Base-by-base conservation (phyloP, 2,329 filamentous ascomycete genomes). In the Xylaria sp. region DNA sequence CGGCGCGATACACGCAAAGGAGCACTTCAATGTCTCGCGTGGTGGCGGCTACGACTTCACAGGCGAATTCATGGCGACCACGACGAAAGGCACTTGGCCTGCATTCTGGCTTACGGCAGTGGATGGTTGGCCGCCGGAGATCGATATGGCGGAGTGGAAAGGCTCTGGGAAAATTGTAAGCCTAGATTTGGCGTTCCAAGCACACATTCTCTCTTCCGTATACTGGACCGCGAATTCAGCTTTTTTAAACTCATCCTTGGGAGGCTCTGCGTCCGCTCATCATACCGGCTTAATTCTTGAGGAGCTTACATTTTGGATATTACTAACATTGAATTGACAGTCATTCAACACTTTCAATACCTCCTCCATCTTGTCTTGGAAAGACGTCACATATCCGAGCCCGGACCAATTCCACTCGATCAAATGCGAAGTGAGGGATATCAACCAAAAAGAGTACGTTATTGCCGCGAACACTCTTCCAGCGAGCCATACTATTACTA, bases 81-180 rank as follows among this genome's bases (percentile, higher is more conserved):
- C 80, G 1, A 75, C 76, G 0, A 77, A 80, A 67, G 82, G 85
- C 7, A 87, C 86, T 0, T 89, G 87, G 87, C 87, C 87, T 0
- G 87, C 87, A 0, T 89, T 89, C 73, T 89, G 87, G 87, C 77
- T 89, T 15, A 88, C 86, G 1, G 86, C 81, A 0, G 85, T 86
- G 0, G 75, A 85, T 54, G 81, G 82, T 0, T 89, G 87, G 87
- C 87, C 87, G 18, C 87, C 87, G 0, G 87, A 89, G 81, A 84
- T 89, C 65, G 87, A 89, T 74, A 82, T 89, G 78, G 87, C 87
- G 1, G 87, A 89, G 77, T 89, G 87, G 87, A 89, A 89, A 75
- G 87, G 87, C n/a, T 81, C 77, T 41, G 86, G 86, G 18, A 84
- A 86, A 74, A 85, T 88, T 68, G 69, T 71, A 41, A 71, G 69